Base-by-base conservation (phyloP, 371 early-diverging fungal species). In the Apophysomyces elegans region DNA sequence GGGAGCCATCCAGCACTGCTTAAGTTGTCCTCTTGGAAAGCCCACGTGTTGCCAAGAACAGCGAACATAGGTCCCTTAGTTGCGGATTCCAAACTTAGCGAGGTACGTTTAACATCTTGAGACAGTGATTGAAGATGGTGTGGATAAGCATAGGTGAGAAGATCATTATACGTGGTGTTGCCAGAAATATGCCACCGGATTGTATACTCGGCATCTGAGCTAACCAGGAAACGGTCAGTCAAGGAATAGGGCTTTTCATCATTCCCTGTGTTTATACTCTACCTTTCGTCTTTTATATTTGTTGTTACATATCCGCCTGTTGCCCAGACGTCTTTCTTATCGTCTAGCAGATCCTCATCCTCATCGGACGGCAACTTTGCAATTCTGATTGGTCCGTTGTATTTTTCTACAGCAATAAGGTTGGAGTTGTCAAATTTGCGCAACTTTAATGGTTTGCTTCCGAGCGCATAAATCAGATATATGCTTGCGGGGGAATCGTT, bases 41-140 rank as follows among this genome's bases (percentile, higher is more conserved):
- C 77, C 88, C 92, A 92, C 3, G 64, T 64, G 44, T 81, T 72
- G 4, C 91, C 89, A 0, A 76, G 60, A 0, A 91, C 85, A 0
- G 89, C 91, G 1, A 76, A 71, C 87, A 93, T 84, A 32, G 78
- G 66, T 1, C 93, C 93, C 68, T 92, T 92, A 43, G 88, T 74
- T 18, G 83, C 78, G 36, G 84, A 88, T 67, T 65, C 71, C 12
- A 80, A 59, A 4, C 41, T 60, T 8, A 84, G 37, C 0, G 56
- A n/a, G 32, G 76, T 69, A 37, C 63, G 32, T 58, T 70, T 37
- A 5, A 65, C 16, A 36, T 39, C 39, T 63, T 71, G 65, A 16
- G 50, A 59, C 58, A 91, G 62, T 0, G 79, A 62, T 0, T 74
- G 58, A 4, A 77, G 46, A 47, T 90, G 90, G 56, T 90, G 90